Base-by-base conservation (phyloP, 257 asterid genomes). In the Linaria vulgaris region DNA sequence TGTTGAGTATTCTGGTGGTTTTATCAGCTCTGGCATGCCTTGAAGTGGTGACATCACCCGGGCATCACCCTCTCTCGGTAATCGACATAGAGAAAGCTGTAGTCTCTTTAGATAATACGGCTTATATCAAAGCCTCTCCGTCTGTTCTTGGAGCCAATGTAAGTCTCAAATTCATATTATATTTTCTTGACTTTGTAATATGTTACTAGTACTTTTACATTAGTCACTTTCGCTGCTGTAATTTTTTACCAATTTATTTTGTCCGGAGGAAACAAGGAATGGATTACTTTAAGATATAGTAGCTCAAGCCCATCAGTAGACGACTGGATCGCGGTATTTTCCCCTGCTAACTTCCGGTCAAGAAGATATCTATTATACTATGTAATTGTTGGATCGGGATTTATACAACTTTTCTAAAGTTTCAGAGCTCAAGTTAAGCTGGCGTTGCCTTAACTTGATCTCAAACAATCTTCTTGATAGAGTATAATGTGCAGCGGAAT, bases 251-350 rank as follows among this genome's bases (percentile, higher is more conserved):
- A n/a, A n/a, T n/a, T n/a, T n/a, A n/a, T n/a, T n/a, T n/a, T n/a
- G n/a, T n/a, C n/a, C n/a, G 86, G 62, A 23, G 63, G 66, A 66
- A 82, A 72, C 69, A 72, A 71, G 60, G 99, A 85, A 47, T 89
- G 95, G 97, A 68, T 92, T 64, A 78, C 72, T 30, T 50, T 92
- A 56, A 79, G 81, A 64, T 92, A 71, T 69, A 70, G 76, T 49
- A 71, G 68, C 78, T 47, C 90, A 55, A 85, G 50, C 48, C 97
- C 97, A 7, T 74, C 90, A 6, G 50, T 16, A 46, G 83, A 76
- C 70, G 99, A 92, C 74, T 92, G 99, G 99, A 80, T 92, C 45
- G 97, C 96, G 59, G 95, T 92, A 41, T 92, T 92, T 80, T 92
- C 99, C 67, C 99, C 99, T 3, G 90, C 81, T 54, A 89, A 85